Conservation (phyloP, 768 basidiomycete species). For the Tulasnella sp. region DNA sequence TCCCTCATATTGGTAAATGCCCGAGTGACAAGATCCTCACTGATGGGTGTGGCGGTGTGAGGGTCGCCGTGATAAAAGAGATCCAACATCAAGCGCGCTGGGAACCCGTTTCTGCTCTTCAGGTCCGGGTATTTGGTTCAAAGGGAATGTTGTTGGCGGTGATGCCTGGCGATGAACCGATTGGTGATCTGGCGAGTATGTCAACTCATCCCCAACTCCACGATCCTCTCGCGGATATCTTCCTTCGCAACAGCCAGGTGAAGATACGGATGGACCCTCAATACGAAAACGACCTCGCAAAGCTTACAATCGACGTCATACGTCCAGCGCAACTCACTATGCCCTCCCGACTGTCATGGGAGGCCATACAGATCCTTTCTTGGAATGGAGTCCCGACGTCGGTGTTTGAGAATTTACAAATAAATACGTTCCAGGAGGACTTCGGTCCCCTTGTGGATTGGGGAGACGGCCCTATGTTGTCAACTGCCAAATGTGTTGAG, state of each 20-base stretch:
- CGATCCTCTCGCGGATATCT: not conserved
- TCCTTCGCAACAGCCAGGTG: not conserved
- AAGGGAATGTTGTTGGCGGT: not conserved
- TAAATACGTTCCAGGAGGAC: not conserved
- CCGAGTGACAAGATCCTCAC: not conserved
- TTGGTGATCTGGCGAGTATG: too few relatives aligned
- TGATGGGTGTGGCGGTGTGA: not conserved
- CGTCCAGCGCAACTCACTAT: not conserved
- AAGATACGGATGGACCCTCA: not conserved
- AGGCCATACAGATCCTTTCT: not conserved
- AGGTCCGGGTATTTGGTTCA: not conserved
- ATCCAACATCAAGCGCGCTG: not conserved
- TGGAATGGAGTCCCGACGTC: not conserved
- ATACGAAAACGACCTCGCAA: not conserved
- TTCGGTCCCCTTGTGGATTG: not conserved
- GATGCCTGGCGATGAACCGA: not conserved
- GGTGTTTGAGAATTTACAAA: not conserved
- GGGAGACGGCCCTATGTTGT: too few relatives aligned
- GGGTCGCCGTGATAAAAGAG: not conserved
- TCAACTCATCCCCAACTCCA: too few relatives aligned
- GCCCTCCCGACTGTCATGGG: not conserved
- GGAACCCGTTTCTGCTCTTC: not conserved
- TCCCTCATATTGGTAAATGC: not conserved
- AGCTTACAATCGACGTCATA: constrained; percentile 4
- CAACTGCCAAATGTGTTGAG: too few relatives aligned